Conservation (phyloP, 768 basidiomycete genomes). For the Pulveroboletus ravenelii region DNA sequence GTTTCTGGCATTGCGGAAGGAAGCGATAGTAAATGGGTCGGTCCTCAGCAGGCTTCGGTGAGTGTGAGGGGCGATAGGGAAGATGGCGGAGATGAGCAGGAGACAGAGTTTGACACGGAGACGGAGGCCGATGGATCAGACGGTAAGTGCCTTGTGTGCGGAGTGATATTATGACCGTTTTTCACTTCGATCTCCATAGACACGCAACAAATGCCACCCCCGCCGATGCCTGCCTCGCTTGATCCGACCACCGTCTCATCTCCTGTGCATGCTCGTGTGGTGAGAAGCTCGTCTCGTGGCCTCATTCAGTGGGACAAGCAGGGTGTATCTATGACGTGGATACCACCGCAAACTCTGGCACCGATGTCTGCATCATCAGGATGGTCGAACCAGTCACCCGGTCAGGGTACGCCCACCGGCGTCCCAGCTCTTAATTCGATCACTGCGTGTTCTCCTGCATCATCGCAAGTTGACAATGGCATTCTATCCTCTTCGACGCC, state of each 20-base stretch:
- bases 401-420: neutral
- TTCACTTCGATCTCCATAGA: slow-evolving; percentile 25
- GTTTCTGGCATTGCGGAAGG: slow-evolving; percentile 7
- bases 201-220: slow-evolving; percentile 44
- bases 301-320: slow-evolving; percentile 14
- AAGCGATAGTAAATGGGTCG: neutral
- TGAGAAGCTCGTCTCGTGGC: slow-evolving; percentile 15
- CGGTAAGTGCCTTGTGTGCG: slow-evolving; percentile 14
- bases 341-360: slow-evolving; percentile 8
- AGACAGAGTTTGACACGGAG: slow-evolving; percentile 31
- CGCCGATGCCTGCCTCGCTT: slow-evolving; percentile 43
- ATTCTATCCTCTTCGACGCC: slow-evolving; percentile 1
- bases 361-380: slow-evolving; percentile 1
- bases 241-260: slow-evolving; percentile 38
- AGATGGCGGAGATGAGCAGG: slow-evolving; percentile 21
- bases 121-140: slow-evolving; percentile 25
- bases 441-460: neutral
- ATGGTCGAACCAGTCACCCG: slow-evolving; percentile 3
- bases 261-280: slow-evolving; percentile 18
- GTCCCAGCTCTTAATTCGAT: neutral
- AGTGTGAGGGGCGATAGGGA: slow-evolving; percentile 7
- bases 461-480: neutral
- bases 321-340: slow-evolving; percentile 8
- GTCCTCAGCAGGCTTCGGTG: neutral
- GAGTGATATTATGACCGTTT: neutral